A percentile compares a stretch with the other conserved stretches of the same genome.
Evolutionary conservation across 768 basidiomycete genomes (phyloP).

Genomic region (Pleurotus sapidus): DNA sequence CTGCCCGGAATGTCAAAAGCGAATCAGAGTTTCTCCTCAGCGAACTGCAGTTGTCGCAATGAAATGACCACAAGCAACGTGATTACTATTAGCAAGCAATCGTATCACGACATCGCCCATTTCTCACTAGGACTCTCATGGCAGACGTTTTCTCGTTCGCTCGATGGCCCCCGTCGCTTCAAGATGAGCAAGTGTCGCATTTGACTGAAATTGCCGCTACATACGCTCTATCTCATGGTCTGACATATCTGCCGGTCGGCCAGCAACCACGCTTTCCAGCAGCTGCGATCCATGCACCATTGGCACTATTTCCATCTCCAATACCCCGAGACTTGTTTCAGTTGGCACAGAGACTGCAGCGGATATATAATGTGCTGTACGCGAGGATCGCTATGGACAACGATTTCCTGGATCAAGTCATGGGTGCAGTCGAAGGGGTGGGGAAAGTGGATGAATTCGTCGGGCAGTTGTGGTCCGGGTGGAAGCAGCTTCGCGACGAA

Average conservation of each 20-base stretch:
- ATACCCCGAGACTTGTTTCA: constrained; percentile 74
- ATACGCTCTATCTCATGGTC: constrained; percentile 81
- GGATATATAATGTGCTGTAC: constrained; percentile 82
- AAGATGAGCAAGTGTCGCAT: constrained; percentile 52
- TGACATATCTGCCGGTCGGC: constrained; percentile 73
- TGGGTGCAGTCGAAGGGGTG: constrained; percentile 78
- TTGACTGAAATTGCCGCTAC: constrained; percentile 70
- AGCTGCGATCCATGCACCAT: constrained; percentile 84
- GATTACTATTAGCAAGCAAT: no score
- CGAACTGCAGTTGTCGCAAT: no score
- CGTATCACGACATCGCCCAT: no score
- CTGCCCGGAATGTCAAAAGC: no score
- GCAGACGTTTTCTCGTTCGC: constrained; percentile 38
- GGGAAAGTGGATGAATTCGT: constrained; percentile 86
- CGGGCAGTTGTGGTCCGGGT: constrained; percentile 81
- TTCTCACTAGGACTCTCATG: no score
- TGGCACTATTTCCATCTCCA: constrained; percentile 85
- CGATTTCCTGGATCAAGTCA: constrained; percentile 76
- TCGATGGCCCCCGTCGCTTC: constrained; percentile 74
- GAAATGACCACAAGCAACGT: no score
- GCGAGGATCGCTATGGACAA: constrained; percentile 77
- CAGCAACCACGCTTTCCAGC: constrained; percentile 37
- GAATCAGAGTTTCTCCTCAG: no score
- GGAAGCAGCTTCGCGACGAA: constrained; percentile 71
- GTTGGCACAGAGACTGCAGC: constrained; percentile 65